Evolutionary conservation across 2,329 filamentous ascomycete species (phyloP).

Genomic region (Aspergillus ustus): DNA sequence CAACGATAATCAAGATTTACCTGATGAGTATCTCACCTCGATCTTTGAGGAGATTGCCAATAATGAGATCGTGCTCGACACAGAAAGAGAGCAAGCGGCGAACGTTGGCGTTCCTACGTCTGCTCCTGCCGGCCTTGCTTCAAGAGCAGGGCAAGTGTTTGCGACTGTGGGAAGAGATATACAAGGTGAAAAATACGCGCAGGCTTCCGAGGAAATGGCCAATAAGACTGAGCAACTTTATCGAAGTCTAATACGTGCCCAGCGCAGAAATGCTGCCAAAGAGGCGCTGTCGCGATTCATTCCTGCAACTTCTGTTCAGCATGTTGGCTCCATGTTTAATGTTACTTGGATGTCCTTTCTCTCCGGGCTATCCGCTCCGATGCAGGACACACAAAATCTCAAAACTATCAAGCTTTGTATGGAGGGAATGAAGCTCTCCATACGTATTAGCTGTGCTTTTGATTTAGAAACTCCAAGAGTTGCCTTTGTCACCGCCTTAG

Average conservation of each 20-base stretch:
- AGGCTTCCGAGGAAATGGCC: conserved; percentile 93
- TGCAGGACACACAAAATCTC: conserved; percentile 90
- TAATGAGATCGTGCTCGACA: conserved; percentile 94
- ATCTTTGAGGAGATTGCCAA: conserved; percentile 91
- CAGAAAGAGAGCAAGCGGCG: conserved; percentile 86
- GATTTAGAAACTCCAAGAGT: conserved; percentile 91
- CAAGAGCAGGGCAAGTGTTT: conserved; percentile 83
- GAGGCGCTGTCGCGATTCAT: conserved; percentile 75
- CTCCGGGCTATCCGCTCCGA: conserved; percentile 88
- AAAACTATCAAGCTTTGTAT: conserved; percentile 92
- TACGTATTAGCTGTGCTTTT: conserved; percentile 90
- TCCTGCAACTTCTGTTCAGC: conserved; percentile 88
- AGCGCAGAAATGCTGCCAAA: conserved; percentile 77
- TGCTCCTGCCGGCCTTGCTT: conserved; percentile 70
- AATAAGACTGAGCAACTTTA: conserved; percentile 83
- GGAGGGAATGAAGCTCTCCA: conserved; percentile 92
- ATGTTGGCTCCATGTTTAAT: conserved; percentile 98
- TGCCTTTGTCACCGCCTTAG: conserved; percentile 90
- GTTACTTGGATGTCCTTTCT: conserved; percentile 99
- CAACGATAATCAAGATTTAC: conserved; percentile 92
- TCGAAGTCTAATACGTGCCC: conserved; percentile 88
- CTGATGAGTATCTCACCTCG: conserved; percentile 83
- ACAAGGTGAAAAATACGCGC: conserved; percentile 88
- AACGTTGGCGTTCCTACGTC: conserved; percentile 70
- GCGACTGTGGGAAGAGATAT: conserved; percentile 90